Conservation (phyloP, 2,329 filamentous ascomycete species). For the Hypoxylon sp. region DNA sequence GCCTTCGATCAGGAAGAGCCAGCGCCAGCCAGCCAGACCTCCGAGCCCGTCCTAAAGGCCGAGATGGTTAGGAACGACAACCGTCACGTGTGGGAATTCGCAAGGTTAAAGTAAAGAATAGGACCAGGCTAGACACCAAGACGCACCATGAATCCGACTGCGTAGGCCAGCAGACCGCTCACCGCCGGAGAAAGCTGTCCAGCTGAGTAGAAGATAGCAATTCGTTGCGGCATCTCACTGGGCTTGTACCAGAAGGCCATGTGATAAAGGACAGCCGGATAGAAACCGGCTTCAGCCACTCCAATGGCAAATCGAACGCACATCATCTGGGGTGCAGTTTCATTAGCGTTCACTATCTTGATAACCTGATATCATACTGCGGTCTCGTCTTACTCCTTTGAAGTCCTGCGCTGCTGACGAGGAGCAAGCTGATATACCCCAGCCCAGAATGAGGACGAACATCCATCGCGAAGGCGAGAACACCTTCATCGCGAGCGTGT, state of each 20-base stretch:
- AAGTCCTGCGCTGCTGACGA: slow-evolving; percentile 54
- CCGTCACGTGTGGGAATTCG: neutral
- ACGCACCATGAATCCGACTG: slow-evolving; percentile 54
- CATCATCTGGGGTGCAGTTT: slow-evolving; percentile 49
- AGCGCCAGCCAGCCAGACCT: slow-evolving; percentile 54
- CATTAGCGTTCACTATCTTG: slow-evolving; percentile 1
- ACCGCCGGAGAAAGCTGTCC: slow-evolving; percentile 53
- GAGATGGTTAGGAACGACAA: neutral
- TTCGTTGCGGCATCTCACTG: slow-evolving; percentile 52
- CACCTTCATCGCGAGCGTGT: slow-evolving; percentile 54
- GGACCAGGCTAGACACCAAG: neutral
- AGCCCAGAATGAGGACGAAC: slow-evolving; percentile 53
- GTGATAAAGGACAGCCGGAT: slow-evolving; percentile 54
- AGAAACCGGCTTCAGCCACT: slow-evolving; percentile 54
- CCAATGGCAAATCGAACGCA: slow-evolving; percentile 55
- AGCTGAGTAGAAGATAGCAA: slow-evolving; percentile 55
- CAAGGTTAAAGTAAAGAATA: too few relatives aligned
- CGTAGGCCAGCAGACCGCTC: slow-evolving; percentile 54
- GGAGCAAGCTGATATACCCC: slow-evolving; percentile 54
- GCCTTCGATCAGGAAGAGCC: slow-evolving; percentile 56
- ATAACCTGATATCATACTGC: neutral
- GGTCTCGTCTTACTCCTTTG: slow-evolving; percentile 39
- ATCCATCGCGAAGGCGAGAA: slow-evolving; percentile 54
- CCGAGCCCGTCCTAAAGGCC: slow-evolving; percentile 45
- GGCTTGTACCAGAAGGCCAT: slow-evolving; percentile 57